Conservation (phyloP, 2,329 filamentous ascomycete species). For the Ceratocystis ficicola region DNA sequence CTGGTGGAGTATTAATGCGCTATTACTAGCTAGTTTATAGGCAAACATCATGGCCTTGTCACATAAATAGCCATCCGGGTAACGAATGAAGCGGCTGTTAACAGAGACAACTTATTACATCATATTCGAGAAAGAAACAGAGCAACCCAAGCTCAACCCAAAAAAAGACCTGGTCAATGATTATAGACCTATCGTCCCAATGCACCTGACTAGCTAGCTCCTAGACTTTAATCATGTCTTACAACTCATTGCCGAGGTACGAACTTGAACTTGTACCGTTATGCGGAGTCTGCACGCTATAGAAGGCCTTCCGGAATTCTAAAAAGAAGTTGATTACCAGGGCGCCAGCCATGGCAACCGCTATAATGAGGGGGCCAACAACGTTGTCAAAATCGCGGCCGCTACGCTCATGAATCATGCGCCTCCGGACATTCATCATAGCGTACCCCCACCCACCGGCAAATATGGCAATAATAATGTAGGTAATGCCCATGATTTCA, state of each 20-base stretch:
- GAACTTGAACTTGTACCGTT: conserved; percentile 13
- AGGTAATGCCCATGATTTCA: conserved; percentile 66
- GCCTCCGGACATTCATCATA: conserved; percentile 63
- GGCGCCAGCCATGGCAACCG: conserved; percentile 62
- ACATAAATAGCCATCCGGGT: not conserved
- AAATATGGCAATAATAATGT: conserved; percentile 70
- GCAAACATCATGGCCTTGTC: not conserved
- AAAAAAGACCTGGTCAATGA: not conserved
- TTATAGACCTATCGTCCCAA: not conserved
- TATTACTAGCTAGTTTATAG: not conserved
- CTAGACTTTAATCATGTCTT: not conserved
- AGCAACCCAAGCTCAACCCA: not conserved
- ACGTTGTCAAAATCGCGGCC: conserved; percentile 89
- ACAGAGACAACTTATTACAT: not conserved
- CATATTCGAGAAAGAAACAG: conserved; percentile 7
- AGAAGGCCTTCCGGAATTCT: conserved; percentile 42
- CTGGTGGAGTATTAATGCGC: not conserved
- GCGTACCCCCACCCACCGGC: conserved; percentile 77
- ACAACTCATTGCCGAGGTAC: conserved; percentile 16
- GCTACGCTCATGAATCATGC: conserved; percentile 72
- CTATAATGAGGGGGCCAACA: conserved; percentile 72
- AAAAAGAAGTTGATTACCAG: conserved; percentile 80
- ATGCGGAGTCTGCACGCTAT: conserved; percentile 1
- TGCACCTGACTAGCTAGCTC: not conserved
- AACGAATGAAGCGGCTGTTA: not conserved